Base-by-base conservation (phyloP, 257 asterid species). In the Nicotiana otophora region DNA sequence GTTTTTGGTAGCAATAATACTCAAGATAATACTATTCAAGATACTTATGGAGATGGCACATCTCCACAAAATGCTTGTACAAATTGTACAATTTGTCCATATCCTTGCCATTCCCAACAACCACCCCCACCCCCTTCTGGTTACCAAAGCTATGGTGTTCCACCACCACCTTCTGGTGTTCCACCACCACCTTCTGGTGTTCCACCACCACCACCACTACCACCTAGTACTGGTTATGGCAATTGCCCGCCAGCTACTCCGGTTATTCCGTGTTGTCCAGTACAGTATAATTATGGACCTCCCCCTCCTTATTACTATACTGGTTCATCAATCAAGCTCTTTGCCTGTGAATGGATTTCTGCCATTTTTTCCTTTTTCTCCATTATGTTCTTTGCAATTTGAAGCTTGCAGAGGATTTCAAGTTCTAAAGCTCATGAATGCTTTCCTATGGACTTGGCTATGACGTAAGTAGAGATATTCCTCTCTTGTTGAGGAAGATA, bases 201-300 rank as follows among this genome's bases (percentile, higher is more conserved):
- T n/a, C 81, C 86, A 20, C 82, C 86, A 2, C 86, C 89, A 0
- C 81, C 86, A 7, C 67, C 84, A 14, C 60, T 9, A 42, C 51
- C 84, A 7, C 48, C 58, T 4, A 53, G 19, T 15, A 51, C 68
- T 8, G 84, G 77, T 28, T 83, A 83, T n/a, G 86, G 5, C 28
- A 76, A 81, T 55, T 87, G 90, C 77, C 88, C 90, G 1, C 90
- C 90, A 53, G 51, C 66, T 51, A 82, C 58, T 46, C 82, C 88
- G 8, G 69, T 19, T 51, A 10, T 15, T 34, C 82, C 68, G 3
- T 87, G 90, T 82, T 83, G 88, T 51, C 88, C 78, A 9, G 51
- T 9, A 67, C 68, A 87, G 68, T 15, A 28, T 51, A 74, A 75
- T 23, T 48, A 48, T 51, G 80, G 63, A 51, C 80, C 80, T 75